These are phyloP conservation scores for Boechera retrofracta DNA, from an alignment of 345 rosid species.

Conservation along the genomic window DNA sequence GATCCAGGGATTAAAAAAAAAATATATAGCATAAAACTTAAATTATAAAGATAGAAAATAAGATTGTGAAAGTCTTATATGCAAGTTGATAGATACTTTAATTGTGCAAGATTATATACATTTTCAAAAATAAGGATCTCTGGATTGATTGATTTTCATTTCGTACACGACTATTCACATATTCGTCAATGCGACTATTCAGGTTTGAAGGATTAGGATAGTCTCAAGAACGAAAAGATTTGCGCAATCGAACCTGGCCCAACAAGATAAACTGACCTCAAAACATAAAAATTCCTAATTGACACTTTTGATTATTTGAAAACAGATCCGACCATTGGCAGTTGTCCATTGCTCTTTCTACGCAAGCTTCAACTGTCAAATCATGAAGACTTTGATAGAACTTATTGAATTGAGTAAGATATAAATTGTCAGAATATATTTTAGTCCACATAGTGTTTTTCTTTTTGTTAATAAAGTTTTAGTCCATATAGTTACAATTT, in stretches of 20 bases:
- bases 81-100: background rate
- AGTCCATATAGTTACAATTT: background rate
- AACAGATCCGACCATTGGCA: constrained; percentile 15
- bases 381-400: constrained; percentile 29
- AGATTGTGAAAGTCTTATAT: background rate
- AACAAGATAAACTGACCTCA: background rate
- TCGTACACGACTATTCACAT: background rate
- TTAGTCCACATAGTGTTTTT: no score
- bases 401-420: constrained; percentile 21
- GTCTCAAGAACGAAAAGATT: background rate
- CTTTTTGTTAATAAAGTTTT: no score
- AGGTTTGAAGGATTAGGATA: background rate
- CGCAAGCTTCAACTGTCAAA: constrained; percentile 34
- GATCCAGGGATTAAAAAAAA: background rate
- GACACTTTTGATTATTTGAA: background rate
- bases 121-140: background rate
- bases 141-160: no score
- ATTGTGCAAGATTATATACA: background rate
- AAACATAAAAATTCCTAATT: constrained; percentile 6
- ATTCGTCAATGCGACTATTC: background rate
- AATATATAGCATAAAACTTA: no score
- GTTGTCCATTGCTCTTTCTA: constrained; percentile 25
- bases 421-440: background rate
- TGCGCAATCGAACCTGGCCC: background rate
- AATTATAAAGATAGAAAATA: background rate